Conservation (phyloP, 768 basidiomycete genomes). For the Lactarius psammicola region DNA sequence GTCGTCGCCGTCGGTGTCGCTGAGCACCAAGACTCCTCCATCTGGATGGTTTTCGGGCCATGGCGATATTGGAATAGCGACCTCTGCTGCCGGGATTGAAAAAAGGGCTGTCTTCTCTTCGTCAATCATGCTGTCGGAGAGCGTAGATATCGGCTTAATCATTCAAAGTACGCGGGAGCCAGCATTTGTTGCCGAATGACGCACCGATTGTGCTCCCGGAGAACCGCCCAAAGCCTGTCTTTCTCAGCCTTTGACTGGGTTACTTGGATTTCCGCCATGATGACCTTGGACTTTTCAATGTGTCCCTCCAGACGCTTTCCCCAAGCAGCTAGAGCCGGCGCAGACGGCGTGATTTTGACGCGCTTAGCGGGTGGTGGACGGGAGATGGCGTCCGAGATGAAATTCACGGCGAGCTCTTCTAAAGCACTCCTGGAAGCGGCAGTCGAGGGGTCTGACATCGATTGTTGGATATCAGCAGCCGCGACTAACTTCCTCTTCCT, state of each 20-base stretch:
- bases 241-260: conserved; percentile 49
- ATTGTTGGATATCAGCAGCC: conserved; percentile 35
- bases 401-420: conserved; percentile 19
- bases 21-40: conserved; percentile 46
- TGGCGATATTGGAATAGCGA: not conserved
- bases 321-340: conserved; percentile 40
- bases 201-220: conserved; percentile 54
- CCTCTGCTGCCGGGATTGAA: conserved; percentile 9
- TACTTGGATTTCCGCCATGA: conserved; percentile 46
- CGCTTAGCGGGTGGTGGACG: conserved; percentile 28
- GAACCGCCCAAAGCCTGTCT: conserved; percentile 42
- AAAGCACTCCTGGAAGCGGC: conserved; percentile 8
- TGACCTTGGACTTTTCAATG: conserved; percentile 47
- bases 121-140: conserved; percentile 39
- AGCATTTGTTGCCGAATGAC: conserved; percentile 32
- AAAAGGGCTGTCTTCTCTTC: conserved; percentile 30
- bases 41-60: conserved; percentile 48
- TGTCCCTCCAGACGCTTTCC: conserved; percentile 48
- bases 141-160: conserved; percentile 10
- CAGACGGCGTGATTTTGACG: conserved; percentile 21
- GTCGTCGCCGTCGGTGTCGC: conserved; percentile 44
- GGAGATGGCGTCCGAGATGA: conserved; percentile 21
- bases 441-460: conserved; percentile 35
- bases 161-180: conserved; percentile 10
- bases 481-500: conserved; percentile 35